Evolutionary conservation across 768 basidiomycete genomes (phyloP).

Genomic region (Lyophyllum decastes): DNA sequence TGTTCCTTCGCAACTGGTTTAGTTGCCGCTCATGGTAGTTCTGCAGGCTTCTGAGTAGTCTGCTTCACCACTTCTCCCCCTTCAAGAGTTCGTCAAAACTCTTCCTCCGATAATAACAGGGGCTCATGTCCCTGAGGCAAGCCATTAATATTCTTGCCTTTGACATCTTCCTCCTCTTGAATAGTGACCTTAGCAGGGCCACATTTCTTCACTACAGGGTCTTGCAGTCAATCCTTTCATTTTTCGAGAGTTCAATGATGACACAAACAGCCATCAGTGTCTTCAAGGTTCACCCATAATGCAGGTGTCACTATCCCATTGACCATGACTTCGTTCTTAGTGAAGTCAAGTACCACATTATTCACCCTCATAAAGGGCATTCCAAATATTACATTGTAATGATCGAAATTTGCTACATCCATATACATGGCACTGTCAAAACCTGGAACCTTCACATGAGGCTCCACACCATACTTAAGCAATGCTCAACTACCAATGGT

Average conservation of each 20-base stretch:
- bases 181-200: background rate
- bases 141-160: background rate
- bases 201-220: background rate
- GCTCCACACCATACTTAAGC: slow-evolving; percentile 27
- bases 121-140: background rate
- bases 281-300: background rate
- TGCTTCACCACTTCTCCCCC: background rate
- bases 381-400: slow-evolving; percentile 36
- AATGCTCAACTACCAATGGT: slow-evolving; percentile 29
- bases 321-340: slow-evolving; percentile 8
- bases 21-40: background rate
- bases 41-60: background rate
- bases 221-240: background rate
- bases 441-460: slow-evolving; percentile 12
- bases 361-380: slow-evolving; percentile 31
- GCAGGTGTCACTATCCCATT: slow-evolving; percentile 6
- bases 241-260: slow-evolving; percentile 3
- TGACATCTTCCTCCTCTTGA: background rate
- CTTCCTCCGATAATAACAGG: background rate
- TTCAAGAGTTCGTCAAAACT: slow-evolving; percentile 1
- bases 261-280: background rate
- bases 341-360: slow-evolving; percentile 26
- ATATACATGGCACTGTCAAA: slow-evolving; percentile 19
- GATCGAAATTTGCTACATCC: slow-evolving; percentile 36
- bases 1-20: background rate